phyloP scores from a whole-genome alignment of 163 green algal genomes.

The Prototheca wickerhamii region DNA sequence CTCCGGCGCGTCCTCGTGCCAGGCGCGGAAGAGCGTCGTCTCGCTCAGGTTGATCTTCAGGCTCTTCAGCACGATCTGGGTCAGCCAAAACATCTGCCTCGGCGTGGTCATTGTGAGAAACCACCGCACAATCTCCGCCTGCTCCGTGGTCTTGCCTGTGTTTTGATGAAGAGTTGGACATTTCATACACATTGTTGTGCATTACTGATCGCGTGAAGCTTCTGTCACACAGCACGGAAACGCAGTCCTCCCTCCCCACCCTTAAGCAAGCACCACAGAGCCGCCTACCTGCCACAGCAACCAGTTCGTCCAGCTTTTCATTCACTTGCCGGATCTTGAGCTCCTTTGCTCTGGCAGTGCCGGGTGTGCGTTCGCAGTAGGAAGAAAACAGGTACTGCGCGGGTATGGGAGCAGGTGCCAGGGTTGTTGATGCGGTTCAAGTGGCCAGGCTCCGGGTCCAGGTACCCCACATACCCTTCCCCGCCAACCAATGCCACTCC shows the following conservation, averaged over 20 bases:
- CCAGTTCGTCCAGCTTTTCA: constrained; percentile 42
- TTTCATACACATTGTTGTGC: constrained; percentile 10
- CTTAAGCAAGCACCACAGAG: too few species aligned
- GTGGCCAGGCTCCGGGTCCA: too few species aligned
- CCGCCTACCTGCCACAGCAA: neutral
- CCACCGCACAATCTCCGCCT: constrained; percentile 19
- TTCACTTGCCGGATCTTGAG: constrained; percentile 44
- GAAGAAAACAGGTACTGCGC: constrained; percentile 17
- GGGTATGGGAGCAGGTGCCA: neutral
- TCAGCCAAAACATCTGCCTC: constrained; percentile 49
- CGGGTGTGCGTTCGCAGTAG: constrained; percentile 7
- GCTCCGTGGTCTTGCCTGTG: constrained; percentile 5
- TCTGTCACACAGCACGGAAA: too few species aligned
- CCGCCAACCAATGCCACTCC: neutral
- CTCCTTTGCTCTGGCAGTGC: neutral
- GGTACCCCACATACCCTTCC: too few species aligned
- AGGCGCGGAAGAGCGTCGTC: constrained; percentile 34
- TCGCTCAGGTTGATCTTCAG: constrained; percentile 48
- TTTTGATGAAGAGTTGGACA: constrained; percentile 7
- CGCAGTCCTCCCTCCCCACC: neutral
- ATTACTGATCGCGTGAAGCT: too few species aligned
- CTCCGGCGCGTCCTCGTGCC: constrained; percentile 42
- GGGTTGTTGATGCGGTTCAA: too few species aligned
- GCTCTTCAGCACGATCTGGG: constrained; percentile 53
- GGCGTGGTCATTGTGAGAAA: constrained; percentile 25